Evolutionary conservation across 768 basidiomycete species (phyloP), one percentile per base, ranked within the genome.

Genomic region (Suillus brevipes): DNA sequence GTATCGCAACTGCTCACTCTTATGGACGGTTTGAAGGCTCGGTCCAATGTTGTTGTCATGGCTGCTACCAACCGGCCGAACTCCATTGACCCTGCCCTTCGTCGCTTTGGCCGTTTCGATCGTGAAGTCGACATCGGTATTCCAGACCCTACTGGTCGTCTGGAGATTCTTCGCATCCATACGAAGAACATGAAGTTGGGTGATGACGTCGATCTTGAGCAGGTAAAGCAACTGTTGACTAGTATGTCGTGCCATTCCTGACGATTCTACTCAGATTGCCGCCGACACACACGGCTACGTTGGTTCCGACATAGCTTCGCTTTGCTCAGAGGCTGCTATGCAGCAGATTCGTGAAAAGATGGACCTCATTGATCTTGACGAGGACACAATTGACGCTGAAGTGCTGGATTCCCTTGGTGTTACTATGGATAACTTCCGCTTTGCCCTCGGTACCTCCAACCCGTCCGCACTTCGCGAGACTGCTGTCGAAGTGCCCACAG

Each of bases 271-370:
- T 61, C 50, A 97, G 91, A 99, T 99, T 70, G 97, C 97, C 60
- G 95, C 96, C 60, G 97, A 99, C 77, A 99, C 97, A 7, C 97
- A 99, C 77, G 97, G 97, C 78, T 99, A 99, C 73, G 97, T 99
- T 71, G 97, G 97, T 76, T 97, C 97, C 43, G 97, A 99, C 84
- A 76, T 99, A 64, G 97, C 97, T 31, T 92, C 97, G 13, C 85
- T 99, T 60, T 99, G 97, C 78, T 99, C 97, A 2, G 97, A 99
- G 77, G 97, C 97, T 63, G 97, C 97, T 55, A 99, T 99, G 97
- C 97, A 99, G 82, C 97, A 99, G 77, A 99, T 99, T 68, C 93
- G 97, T 77, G 97, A 99, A 82, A 99, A 99, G 88, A 99, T 99
- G 97, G 96, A 98, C 70, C 81, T 95, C 70, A 95, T 97, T 68